Conservation (phyloP, 2,329 filamentous ascomycete species). For the Phaeomoniella chlamydospora region DNA sequence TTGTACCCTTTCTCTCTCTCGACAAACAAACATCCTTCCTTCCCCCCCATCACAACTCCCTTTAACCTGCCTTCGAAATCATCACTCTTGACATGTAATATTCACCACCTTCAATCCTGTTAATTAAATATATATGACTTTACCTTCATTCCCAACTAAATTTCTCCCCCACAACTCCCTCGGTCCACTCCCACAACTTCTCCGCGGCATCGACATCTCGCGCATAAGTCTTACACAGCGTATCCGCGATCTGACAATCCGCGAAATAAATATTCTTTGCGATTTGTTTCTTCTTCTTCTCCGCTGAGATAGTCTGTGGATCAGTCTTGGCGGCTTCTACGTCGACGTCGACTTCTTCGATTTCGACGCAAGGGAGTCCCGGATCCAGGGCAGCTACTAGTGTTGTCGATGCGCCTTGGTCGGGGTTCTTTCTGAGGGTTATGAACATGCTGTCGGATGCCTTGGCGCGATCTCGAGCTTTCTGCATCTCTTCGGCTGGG, state of each 20-base stretch:
- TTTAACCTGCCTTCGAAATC: too few species aligned
- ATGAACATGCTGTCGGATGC: not conserved
- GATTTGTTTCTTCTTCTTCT: not conserved
- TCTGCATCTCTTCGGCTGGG: constrained; percentile 2
- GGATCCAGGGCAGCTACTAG: constrained; percentile 30
- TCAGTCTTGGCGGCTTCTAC: too few species aligned
- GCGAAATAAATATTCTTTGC: constrained; percentile 12
- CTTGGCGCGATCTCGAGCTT: constrained; percentile 4
- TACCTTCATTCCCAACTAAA: too few species aligned
- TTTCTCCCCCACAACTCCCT: constrained; percentile 22
- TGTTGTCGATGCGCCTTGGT: constrained; percentile 27
- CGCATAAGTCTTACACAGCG: constrained; percentile 15
- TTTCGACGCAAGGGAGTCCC: constrained; percentile 3
- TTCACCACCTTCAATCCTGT: too few species aligned
- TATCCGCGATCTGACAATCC: constrained; percentile 18
- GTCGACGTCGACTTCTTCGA: constrained; percentile 1
- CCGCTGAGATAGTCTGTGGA: too few species aligned
- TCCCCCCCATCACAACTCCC: too few species aligned
- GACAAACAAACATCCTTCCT: too few species aligned
- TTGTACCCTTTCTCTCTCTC: too few species aligned
- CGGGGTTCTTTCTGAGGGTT: constrained; percentile 17
- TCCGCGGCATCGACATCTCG: constrained; percentile 21
- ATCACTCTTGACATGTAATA: too few species aligned
- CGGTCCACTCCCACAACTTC: constrained; percentile 23
- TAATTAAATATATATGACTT: too few species aligned